Evolutionary conservation across 73 alveolate genomes (phyloP).

Genomic region (Paramecium tetraurelia): DNA sequence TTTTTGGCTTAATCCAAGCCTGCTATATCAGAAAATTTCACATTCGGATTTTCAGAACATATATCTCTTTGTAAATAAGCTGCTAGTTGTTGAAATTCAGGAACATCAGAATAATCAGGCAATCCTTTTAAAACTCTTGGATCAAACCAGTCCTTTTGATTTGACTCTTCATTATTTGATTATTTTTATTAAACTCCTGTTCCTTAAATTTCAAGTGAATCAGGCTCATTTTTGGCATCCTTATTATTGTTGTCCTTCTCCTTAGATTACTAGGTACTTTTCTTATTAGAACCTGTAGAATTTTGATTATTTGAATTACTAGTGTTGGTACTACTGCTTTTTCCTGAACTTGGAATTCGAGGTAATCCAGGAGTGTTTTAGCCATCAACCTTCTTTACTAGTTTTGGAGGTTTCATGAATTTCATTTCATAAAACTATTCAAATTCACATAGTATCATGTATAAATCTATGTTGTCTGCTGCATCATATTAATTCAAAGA

Average conservation of each 20-base stretch:
- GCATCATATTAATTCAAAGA: slow-evolving; percentile 88
- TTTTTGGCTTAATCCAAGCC: slow-evolving; percentile 87
- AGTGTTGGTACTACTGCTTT: not conserved
- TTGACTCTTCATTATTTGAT: slow-evolving; percentile 78
- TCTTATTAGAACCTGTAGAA: slow-evolving; percentile 68
- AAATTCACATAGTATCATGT: slow-evolving; percentile 86
- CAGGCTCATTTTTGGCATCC: slow-evolving; percentile 18
- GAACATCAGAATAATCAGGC: slow-evolving; percentile 92
- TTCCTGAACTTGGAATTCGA: slow-evolving; percentile 59
- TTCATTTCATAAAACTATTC: slow-evolving; percentile 93
- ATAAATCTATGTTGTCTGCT: slow-evolving; percentile 97
- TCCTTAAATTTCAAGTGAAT: slow-evolving; percentile 27
- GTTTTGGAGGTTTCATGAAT: slow-evolving; percentile 86
- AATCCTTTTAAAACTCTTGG: slow-evolving; percentile 89
- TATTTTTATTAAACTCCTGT: slow-evolving; percentile 57
- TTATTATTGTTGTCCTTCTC: slow-evolving; percentile 65
- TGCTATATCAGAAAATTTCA: slow-evolving; percentile 86
- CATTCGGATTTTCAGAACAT: slow-evolving; percentile 92
- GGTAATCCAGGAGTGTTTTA: slow-evolving; percentile 66
- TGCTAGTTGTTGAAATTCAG: slow-evolving; percentile 93
- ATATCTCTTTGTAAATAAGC: slow-evolving; percentile 87
- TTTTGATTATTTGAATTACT: not conserved
- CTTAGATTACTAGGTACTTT: slow-evolving; percentile 66
- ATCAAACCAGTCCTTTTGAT: slow-evolving; percentile 90
- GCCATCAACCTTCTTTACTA: slow-evolving; percentile 77